Percentiles rank a stretch among this genome's conserved stretches.
These are phyloP conservation scores for Talaromyces sp. DNA, from an alignment of 2,329 filamentous ascomycete genomes.

Conservation along the genomic window DNA sequence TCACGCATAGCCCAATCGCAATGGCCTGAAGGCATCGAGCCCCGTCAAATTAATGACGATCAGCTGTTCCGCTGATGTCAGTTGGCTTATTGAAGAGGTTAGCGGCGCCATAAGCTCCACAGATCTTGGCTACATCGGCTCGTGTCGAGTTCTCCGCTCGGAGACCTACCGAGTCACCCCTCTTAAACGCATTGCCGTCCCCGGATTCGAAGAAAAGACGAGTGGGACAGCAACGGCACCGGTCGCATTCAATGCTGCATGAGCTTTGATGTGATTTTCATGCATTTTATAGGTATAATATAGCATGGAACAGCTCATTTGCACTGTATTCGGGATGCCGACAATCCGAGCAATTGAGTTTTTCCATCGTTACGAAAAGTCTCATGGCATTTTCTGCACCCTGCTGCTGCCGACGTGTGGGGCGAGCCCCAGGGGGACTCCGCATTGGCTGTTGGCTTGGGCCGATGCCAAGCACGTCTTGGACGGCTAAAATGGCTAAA, in stretches of 20 bases:
- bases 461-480: conserved; percentile 8
- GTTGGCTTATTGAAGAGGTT: conserved; percentile 1
- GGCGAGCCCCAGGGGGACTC: neutral
- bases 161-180: conserved; percentile 8
- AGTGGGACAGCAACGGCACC: neutral
- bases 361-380: too few species aligned
- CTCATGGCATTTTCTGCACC: neutral
- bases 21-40: neutral
- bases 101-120: conserved; percentile 12
- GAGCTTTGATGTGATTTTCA: neutral
- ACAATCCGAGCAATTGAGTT: neutral
- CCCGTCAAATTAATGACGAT: conserved; percentile 10
- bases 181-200: conserved; percentile 7
- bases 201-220: neutral
- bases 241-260: neutral
- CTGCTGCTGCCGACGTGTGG: neutral
- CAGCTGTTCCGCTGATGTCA: conserved; percentile 2
- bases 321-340: neutral
- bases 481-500: conserved; percentile 9
- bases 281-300: neutral
- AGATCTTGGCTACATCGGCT: conserved; percentile 12
- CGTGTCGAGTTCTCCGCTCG: conserved; percentile 11
- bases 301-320: neutral
- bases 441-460: neutral
- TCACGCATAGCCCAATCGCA: neutral